These are phyloP conservation scores for Hyphopichia buzzinii DNA, from an alignment of 1,139 yeast genomes.

Conservation along the genomic window DNA sequence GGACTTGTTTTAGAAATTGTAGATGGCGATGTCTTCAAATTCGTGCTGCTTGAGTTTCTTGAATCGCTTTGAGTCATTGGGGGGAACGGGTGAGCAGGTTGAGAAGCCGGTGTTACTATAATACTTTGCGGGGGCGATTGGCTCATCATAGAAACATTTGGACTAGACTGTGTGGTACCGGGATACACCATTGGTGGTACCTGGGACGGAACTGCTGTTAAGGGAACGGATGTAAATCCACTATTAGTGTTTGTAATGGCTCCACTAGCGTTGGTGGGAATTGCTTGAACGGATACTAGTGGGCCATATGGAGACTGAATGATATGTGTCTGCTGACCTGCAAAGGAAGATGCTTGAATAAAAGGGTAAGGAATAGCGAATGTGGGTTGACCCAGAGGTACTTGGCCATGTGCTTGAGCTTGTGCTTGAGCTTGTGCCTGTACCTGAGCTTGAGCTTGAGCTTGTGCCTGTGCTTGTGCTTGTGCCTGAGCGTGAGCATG, in stretches of 20 bases:
- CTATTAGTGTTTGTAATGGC: no score
- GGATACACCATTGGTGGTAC: conserved; percentile 2
- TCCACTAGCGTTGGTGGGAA: not conserved
- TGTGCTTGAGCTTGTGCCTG: conserved; percentile 5
- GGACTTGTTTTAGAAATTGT: not conserved
- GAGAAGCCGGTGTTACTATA: not conserved
- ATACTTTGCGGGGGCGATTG: not conserved
- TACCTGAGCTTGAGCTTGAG: conserved; percentile 5
- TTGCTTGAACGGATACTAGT: conserved; percentile 33
- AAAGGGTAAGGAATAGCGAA: conserved; percentile 17
- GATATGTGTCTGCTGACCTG: conserved; percentile 13
- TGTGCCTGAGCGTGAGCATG: conserved; percentile 2
- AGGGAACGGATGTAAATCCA: conserved; percentile 2
- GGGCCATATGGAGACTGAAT: conserved; percentile 38
- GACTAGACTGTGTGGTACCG: conserved; percentile 3
- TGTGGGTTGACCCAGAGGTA: conserved; percentile 7
- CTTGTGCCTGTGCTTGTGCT: conserved; percentile 7
- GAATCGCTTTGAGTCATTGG: not conserved
- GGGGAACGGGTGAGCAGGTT: not conserved
- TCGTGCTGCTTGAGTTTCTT: not conserved
- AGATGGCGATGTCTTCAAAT: not conserved
- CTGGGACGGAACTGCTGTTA: conserved; percentile 10
- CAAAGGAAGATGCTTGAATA: conserved; percentile 8
- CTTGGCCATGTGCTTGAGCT: conserved; percentile 7
- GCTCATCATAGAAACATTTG: not conserved